phyloP scores from a whole-genome alignment of 805 yeast species.

The Wilhelminamyces savonicus region DNA sequence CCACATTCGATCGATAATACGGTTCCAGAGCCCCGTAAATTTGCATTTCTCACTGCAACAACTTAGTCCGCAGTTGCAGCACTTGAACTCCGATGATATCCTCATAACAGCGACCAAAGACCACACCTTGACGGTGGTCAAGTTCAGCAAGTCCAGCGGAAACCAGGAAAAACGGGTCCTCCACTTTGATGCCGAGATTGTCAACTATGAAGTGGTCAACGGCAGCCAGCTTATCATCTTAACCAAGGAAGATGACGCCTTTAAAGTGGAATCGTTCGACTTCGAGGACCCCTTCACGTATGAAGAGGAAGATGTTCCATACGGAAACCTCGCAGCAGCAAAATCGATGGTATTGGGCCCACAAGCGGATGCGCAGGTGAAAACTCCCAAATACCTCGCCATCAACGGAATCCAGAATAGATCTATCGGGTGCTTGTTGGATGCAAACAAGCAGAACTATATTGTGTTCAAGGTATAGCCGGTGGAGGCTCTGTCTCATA shows the following conservation, averaged over 20 bases:
- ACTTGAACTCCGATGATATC: too few species aligned
- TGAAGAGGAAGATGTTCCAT: background rate
- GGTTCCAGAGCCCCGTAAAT: constrained; percentile 1
- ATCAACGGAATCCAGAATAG: constrained; percentile 18
- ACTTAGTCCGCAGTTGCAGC: constrained; percentile 2
- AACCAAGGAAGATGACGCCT: background rate
- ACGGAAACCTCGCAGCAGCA: background rate
- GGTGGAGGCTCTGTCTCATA: constrained; percentile 9
- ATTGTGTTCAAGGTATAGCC: constrained; percentile 18
- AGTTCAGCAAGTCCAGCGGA: too few species aligned
- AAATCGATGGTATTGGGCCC: background rate
- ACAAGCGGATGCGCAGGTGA: too few species aligned
- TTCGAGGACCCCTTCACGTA: constrained; percentile 1
- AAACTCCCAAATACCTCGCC: constrained; percentile 24
- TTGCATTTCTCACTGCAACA: constrained; percentile 1
- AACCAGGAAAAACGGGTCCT: too few species aligned
- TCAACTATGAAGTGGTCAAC: constrained; percentile 6
- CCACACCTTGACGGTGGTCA: too few species aligned
- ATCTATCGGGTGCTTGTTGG: constrained; percentile 34
- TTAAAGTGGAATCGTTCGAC: constrained; percentile 1
- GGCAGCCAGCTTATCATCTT: constrained; percentile 3
- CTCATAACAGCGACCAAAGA: too few species aligned
- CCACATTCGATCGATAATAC: constrained; percentile 2
- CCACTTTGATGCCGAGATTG: too few species aligned
- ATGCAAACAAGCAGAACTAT: constrained; percentile 32